A percentile compares a stretch with the other conserved stretches of the same genome.
phyloP scores from a whole-genome alignment of 2,329 filamentous ascomycete genomes.

The Didymella segeticola region DNA sequence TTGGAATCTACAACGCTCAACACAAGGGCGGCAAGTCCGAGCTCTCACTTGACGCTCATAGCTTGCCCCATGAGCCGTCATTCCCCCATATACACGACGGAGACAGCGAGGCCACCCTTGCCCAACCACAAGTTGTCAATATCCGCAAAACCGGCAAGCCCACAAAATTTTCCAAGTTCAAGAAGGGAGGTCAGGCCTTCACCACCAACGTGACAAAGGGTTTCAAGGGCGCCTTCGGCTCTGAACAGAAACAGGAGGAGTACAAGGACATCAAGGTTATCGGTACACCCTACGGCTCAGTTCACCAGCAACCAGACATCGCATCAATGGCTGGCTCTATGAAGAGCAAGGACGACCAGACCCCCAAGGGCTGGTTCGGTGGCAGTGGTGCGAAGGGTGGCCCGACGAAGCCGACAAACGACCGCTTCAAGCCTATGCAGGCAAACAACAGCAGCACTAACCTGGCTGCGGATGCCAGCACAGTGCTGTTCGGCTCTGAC shows the following conservation, averaged over 20 bases:
- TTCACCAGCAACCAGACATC: constrained; percentile 45
- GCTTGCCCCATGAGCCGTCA: constrained; percentile 44
- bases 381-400: constrained; percentile 29
- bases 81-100: constrained; percentile 61
- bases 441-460: constrained; percentile 55
- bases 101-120: constrained; percentile 67
- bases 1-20: constrained; percentile 65
- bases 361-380: constrained; percentile 44
- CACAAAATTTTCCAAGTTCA: constrained; percentile 99
- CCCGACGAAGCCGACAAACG: constrained; percentile 21
- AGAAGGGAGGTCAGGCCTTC: constrained; percentile 92
- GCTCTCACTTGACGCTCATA: constrained; percentile 52
- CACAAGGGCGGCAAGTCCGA: constrained; percentile 49
- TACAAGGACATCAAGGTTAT: constrained; percentile 59
- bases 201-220: constrained; percentile 95
- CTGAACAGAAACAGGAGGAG: constrained; percentile 63
- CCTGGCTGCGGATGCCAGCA: constrained; percentile 42
- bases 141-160: constrained; percentile 86
- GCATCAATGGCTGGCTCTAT: constrained; percentile 35
- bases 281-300: constrained; percentile 54
- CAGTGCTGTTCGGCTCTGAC: constrained; percentile 86
- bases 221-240: constrained; percentile 86
- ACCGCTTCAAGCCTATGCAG: constrained; percentile 43
- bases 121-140: constrained; percentile 90
- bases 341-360: constrained; percentile 38